Evolutionary conservation across 164 flowering plant genomes (phyloP).

Genomic region (Chloranthus sessilifolius): DNA sequence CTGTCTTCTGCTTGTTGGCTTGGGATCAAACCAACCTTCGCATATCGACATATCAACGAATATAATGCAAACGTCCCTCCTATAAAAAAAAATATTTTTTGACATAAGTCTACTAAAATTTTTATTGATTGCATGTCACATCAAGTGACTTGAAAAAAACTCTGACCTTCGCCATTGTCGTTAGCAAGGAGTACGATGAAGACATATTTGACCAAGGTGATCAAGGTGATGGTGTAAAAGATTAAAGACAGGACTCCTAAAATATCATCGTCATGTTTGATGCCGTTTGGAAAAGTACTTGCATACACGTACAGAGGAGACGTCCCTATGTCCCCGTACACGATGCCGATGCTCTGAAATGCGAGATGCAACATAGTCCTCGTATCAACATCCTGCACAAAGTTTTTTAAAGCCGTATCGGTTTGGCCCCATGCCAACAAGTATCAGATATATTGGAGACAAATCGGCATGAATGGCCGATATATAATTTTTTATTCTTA

Average conservation of each 20-base stretch:
- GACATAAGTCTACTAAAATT: background rate
- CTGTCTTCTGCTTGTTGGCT: conserved; percentile 25
- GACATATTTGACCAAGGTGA: conserved; percentile 68
- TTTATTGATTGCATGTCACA: background rate
- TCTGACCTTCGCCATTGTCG: conserved; percentile 77
- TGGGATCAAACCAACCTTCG: conserved; percentile 24
- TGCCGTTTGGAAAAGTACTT: conserved; percentile 50
- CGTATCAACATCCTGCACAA: conserved; percentile 30
- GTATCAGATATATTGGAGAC: too few relatives aligned
- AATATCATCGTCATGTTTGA: conserved; percentile 56
- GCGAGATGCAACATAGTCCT: conserved; percentile 46
- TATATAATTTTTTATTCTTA: too few relatives aligned
- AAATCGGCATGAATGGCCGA: too few relatives aligned
- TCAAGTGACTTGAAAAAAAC: background rate
- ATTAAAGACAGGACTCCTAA: conserved; percentile 64
- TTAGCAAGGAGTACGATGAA: conserved; percentile 68
- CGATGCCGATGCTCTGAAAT: conserved; percentile 72
- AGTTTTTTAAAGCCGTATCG: too few relatives aligned
- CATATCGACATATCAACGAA: conserved; percentile 28
- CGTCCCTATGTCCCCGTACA: conserved; percentile 82
- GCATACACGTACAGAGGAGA: conserved; percentile 72
- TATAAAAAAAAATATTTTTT: background rate
- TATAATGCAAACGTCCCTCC: conserved; percentile 31
- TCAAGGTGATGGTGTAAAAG: conserved; percentile 57
- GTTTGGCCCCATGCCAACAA: too few relatives aligned